These are phyloP conservation scores for Musa troglodytarum DNA, from an alignment of 176 grass and related monocot genomes.

Conservation along the genomic window DNA sequence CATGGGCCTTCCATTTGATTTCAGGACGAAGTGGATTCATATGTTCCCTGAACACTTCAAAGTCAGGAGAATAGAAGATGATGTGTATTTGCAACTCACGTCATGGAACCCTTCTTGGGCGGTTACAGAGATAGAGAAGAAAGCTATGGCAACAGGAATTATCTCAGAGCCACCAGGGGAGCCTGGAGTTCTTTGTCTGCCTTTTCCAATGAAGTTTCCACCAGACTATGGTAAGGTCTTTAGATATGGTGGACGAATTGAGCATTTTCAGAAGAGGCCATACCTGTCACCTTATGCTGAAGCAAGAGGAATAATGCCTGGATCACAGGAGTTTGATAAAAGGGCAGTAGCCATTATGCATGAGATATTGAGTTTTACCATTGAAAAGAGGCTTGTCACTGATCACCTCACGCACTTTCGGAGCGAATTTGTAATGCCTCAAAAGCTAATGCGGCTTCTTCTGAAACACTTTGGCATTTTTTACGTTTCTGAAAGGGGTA, in stretches of 20 bases:
- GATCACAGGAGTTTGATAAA: conserved; percentile 71
- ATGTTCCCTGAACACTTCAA: conserved; percentile 63
- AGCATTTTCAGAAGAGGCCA: conserved; percentile 45
- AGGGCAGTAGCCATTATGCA: conserved; percentile 79
- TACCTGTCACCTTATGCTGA: conserved; percentile 78
- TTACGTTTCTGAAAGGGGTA: conserved; percentile 83
- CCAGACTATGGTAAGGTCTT: conserved; percentile 54
- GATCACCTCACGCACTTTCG: conserved; percentile 80
- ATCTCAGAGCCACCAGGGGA: conserved; percentile 9
- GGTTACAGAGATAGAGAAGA: conserved; percentile 74
- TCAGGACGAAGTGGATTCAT: conserved; percentile 55
- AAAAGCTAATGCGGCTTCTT: conserved; percentile 74
- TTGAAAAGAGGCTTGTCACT: conserved; percentile 83
- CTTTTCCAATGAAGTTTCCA: conserved; percentile 72
- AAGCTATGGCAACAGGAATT: conserved; percentile 18
- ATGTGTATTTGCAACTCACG: conserved; percentile 52
- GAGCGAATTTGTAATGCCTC: conserved; percentile 84
- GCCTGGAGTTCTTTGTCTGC: conserved; percentile 48
- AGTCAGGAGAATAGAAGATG: conserved; percentile 41
- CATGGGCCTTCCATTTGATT: conserved; percentile 68
- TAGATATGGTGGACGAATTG: conserved; percentile 36
- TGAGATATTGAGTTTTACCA: conserved; percentile 70
- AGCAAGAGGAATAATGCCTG: conserved; percentile 41
- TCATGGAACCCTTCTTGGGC: conserved; percentile 70
- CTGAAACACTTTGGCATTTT: conserved; percentile 25